These are phyloP conservation scores for Groenewaldozyma auringiensis DNA, from an alignment of 1,139 yeast genomes.

Conservation along the genomic window DNA sequence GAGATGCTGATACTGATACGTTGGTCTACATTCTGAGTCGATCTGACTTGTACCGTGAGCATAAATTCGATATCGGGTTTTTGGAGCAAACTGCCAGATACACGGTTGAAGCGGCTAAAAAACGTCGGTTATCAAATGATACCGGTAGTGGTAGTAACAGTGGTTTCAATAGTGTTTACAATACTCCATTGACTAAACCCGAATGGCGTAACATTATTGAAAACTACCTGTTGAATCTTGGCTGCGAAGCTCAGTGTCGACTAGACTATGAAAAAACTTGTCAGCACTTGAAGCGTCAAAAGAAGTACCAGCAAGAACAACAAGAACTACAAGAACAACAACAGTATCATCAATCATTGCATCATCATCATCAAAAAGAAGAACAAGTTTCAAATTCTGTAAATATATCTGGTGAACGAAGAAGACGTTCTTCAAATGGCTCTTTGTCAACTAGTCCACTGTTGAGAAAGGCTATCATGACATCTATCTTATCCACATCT, in stretches of 20 bases:
- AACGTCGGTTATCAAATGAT: constrained; percentile 25
- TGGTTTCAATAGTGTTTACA: constrained; percentile 1
- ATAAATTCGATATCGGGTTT: constrained; percentile 45
- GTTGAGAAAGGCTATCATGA: constrained; percentile 26
- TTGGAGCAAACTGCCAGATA: constrained; percentile 50
- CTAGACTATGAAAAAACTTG: constrained; percentile 47
- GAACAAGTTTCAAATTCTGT: neutral
- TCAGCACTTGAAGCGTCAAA: constrained; percentile 35
- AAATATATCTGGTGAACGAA: neutral
- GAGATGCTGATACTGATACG: constrained; percentile 41
- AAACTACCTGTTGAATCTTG: constrained; percentile 53
- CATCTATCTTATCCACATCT: constrained; percentile 24
- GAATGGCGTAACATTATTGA: constrained; percentile 68
- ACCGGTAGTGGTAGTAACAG: neutral
- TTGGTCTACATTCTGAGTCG: constrained; percentile 43
- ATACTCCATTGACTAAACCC: constrained; percentile 32
- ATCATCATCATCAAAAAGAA: constrained; percentile 2
- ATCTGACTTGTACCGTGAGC: constrained; percentile 54
- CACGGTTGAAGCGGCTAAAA: constrained; percentile 50
- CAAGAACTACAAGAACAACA: constrained; percentile 6
- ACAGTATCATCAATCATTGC: constrained; percentile 2
- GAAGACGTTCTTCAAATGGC: constrained; percentile 5
- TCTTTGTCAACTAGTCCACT: constrained; percentile 20
- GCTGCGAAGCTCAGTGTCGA: constrained; percentile 63
- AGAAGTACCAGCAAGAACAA: constrained; percentile 24